Conservation (phyloP, 257 asterid species). For the Solanum chmielewskii region DNA sequence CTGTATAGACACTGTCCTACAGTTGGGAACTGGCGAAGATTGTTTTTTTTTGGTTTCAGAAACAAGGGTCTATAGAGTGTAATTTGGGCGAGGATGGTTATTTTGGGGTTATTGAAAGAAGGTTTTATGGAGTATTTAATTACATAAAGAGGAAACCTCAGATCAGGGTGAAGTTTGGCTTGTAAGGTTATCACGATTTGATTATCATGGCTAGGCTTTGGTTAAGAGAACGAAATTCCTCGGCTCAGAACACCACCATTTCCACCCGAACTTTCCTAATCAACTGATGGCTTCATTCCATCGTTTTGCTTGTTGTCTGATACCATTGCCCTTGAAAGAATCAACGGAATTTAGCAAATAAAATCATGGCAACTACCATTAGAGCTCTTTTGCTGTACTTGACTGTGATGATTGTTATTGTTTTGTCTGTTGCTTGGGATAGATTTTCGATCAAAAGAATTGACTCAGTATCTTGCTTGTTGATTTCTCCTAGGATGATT, state of each 20-base stretch:
- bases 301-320: background rate
- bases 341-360: background rate
- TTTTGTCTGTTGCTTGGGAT: background rate
- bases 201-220: background rate
- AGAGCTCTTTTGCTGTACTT: background rate
- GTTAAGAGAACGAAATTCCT: background rate
- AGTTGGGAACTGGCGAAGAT: background rate
- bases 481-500: constrained; percentile 50
- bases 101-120: background rate
- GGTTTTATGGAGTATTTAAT: background rate
- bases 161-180: background rate
- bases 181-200: background rate
- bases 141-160: background rate
- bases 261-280: background rate
- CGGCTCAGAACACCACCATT: background rate
- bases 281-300: background rate
- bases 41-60: background rate
- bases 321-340: background rate
- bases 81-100: background rate
- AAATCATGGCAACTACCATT: background rate
- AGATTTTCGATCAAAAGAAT: background rate
- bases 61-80: background rate
- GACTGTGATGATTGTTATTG: background rate
- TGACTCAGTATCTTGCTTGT: background rate
- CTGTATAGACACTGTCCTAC: background rate